Evolutionary conservation across 1,284 basidiomycete genomes (phyloP).

Genomic region (Gymnopus androsaceus): DNA sequence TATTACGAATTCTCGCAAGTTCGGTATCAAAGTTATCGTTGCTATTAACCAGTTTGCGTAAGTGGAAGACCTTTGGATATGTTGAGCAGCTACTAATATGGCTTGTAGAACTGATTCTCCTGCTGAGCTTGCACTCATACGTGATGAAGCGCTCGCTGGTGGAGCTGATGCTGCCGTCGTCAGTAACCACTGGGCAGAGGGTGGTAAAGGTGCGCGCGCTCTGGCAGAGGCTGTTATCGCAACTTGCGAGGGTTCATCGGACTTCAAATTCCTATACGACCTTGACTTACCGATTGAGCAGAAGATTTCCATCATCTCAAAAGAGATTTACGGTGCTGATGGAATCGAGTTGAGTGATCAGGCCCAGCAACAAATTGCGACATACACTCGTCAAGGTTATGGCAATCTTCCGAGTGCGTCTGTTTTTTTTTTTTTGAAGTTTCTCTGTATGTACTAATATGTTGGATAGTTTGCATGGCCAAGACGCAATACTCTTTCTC

Average conservation of each 20-base stretch:
- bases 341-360: conserved; percentile 84
- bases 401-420: conserved; percentile 73
- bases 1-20: conserved; percentile 94
- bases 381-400: conserved; percentile 91
- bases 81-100: not conserved
- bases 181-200: conserved; percentile 96
- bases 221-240: conserved; percentile 87
- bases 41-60: conserved; percentile 95
- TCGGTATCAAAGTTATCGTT: conserved; percentile 95
- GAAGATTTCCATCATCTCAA: conserved; percentile 87
- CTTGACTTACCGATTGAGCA: conserved; percentile 81
- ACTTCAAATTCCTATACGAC: conserved; percentile 92
- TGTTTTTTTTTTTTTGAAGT: conserved; percentile 16
- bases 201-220: conserved; percentile 84
- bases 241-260: conserved; percentile 80
- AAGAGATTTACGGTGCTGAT: conserved; percentile 90
- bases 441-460: conserved; percentile 17
- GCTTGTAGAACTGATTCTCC: conserved; percentile 80
- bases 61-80: conserved; percentile 34
- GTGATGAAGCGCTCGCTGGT: conserved; percentile 76
- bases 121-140: conserved; percentile 88
- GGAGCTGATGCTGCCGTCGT: conserved; percentile 96
- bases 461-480: conserved; percentile 85
- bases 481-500: conserved; percentile 98
- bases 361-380: conserved; percentile 86